phyloP scores from a whole-genome alignment of 306 rosid genomes.

The Hylodesmum podocarpum region DNA sequence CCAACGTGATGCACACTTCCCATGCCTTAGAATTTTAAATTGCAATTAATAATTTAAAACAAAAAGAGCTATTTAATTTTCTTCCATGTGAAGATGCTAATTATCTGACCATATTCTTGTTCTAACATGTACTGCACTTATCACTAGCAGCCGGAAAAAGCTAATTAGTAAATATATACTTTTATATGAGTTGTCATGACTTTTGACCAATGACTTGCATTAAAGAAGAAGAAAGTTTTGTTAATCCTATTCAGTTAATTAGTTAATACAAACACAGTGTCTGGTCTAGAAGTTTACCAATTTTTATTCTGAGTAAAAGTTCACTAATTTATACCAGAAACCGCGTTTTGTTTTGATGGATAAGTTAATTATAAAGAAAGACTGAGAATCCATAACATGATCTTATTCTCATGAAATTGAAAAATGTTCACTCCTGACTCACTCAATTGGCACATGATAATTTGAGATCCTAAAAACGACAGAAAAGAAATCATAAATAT shows the following conservation, averaged over 20 bases:
- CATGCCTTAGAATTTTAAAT: neutral
- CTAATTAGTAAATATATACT: neutral
- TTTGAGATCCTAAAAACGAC: neutral
- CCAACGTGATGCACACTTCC: conserved; percentile 16
- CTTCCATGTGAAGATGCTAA: neutral
- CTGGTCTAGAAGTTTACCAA: neutral
- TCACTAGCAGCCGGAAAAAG: neutral
- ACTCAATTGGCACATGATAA: conserved; percentile 13
- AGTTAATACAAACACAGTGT: neutral
- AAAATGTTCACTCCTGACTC: neutral
- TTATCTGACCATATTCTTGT: conserved; percentile 2
- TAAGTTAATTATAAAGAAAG: neutral
- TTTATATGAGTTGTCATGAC: neutral
- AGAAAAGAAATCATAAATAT: neutral
- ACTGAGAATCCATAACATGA: neutral
- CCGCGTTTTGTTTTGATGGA: conserved; percentile 16
- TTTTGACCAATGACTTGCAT: conserved; percentile 26
- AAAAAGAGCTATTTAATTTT: neutral
- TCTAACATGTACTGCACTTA: neutral
- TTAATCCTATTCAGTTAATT: neutral
- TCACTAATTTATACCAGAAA: conserved; percentile 6
- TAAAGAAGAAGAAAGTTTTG: neutral
- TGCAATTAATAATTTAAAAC: neutral
- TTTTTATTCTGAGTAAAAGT: neutral
- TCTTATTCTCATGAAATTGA: neutral